A percentile compares a stretch with the other conserved stretches of the same genome.
Conservation (phyloP, 495 filamentous ascomycete species). For the Penicillium verhagenii region DNA sequence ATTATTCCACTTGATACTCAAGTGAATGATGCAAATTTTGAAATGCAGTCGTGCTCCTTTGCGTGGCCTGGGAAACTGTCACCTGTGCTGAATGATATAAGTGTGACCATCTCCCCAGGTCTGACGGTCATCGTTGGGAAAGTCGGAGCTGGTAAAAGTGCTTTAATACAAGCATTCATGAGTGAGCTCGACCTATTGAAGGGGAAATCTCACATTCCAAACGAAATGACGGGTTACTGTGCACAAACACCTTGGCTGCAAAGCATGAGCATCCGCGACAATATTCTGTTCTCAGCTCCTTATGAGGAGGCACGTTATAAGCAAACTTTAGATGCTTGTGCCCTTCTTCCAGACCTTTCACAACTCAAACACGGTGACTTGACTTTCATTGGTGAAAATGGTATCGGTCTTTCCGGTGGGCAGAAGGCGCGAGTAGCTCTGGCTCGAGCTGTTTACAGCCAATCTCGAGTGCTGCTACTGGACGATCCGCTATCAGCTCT, state of each 20-base stretch:
- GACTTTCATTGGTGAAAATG: slow-evolving; percentile 69
- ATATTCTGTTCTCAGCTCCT: slow-evolving; percentile 73
- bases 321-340: slow-evolving; percentile 60
- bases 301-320: slow-evolving; percentile 65
- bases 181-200: slow-evolving; percentile 70
- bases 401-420: slow-evolving; percentile 68
- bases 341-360: slow-evolving; percentile 60
- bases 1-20: slow-evolving; percentile 32
- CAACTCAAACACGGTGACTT: slow-evolving; percentile 64
- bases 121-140: slow-evolving; percentile 69
- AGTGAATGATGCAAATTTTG: slow-evolving; percentile 35
- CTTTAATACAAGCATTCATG: slow-evolving; percentile 72
- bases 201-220: slow-evolving; percentile 59
- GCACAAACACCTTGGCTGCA: slow-evolving; percentile 87
- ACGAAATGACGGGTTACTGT: slow-evolving; percentile 75
- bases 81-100: slow-evolving; percentile 62
- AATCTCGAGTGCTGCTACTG: slow-evolving; percentile 60
- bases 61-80: slow-evolving; percentile 68
- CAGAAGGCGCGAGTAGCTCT: slow-evolving; percentile 68
- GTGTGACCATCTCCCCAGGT: slow-evolving; percentile 58
- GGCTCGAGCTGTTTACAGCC: slow-evolving; percentile 69
- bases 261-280: slow-evolving; percentile 85
- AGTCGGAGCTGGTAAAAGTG: slow-evolving; percentile 79
- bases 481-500: slow-evolving; percentile 71
- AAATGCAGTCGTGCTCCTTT: slow-evolving; percentile 64